These are phyloP conservation scores for Strobilomyces dryophilus DNA, from an alignment of 768 basidiomycete species.

Conservation along the genomic window DNA sequence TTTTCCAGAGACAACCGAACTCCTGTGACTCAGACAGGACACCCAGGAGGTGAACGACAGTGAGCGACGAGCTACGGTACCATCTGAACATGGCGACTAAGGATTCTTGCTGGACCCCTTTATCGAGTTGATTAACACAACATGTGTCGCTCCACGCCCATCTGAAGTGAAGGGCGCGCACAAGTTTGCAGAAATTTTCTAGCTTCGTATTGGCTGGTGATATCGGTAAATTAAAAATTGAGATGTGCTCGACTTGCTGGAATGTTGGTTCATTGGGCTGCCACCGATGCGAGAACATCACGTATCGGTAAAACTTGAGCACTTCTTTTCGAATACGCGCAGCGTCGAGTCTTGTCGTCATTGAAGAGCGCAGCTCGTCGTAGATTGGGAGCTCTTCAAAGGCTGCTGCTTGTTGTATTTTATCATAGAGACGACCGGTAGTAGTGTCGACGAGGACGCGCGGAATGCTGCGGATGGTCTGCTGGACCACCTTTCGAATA, in stretches of 20 bases:
- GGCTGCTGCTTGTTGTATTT: no score
- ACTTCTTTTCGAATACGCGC: neutral
- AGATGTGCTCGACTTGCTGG: no score
- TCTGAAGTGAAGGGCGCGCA: neutral
- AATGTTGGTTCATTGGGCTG: no score
- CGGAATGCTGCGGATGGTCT: neutral
- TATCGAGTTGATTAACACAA: no score
- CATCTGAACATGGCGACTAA: no score
- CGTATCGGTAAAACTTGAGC: neutral
- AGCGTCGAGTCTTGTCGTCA: neutral
- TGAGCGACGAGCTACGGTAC: no score
- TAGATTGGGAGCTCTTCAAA: no score
- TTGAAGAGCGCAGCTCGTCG: no score
- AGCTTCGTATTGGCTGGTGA: neutral
- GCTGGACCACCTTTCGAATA: neutral
- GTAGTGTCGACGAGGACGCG: no score
- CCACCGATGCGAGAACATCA: constrained; percentile 1
- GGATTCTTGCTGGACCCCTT: no score
- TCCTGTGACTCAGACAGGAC: neutral
- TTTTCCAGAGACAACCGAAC: no score
- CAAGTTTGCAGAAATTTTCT: neutral
- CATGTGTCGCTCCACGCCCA: neutral
- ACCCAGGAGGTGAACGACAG: neutral
- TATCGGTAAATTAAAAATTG: neutral
- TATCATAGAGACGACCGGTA: no score